Conservation (phyloP, 352 stramenopile genomes). For the Phytophthora pinifolia region DNA sequence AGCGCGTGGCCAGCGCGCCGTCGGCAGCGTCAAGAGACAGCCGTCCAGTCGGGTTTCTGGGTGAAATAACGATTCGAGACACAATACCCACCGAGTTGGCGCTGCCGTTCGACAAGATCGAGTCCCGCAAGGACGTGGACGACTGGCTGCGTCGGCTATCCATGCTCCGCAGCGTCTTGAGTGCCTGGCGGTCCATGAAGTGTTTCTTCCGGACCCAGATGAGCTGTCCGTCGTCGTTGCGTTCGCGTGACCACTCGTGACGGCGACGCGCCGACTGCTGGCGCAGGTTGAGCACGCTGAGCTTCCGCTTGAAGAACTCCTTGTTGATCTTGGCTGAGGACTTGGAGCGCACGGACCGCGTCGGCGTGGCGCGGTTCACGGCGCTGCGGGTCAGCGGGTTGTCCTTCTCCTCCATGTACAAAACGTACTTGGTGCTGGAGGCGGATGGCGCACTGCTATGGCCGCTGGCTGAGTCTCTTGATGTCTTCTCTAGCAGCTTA, state of each 20-base stretch:
- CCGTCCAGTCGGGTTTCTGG: conserved; percentile 69
- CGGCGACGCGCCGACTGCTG: conserved; percentile 84
- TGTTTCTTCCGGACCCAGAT: conserved; percentile 86
- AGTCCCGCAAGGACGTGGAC: conserved; percentile 66
- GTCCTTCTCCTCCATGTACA: conserved; percentile 67
- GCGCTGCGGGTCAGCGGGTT: conserved; percentile 44
- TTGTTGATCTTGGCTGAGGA: conserved; percentile 49
- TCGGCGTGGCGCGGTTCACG: conserved; percentile 17
- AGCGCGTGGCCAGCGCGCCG: conserved; percentile 53
- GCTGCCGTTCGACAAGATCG: conserved; percentile 61
- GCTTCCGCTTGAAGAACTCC: conserved; percentile 74
- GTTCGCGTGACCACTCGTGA: conserved; percentile 81
- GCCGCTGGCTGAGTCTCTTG: conserved; percentile 31
- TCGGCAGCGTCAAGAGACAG: conserved; percentile 76
- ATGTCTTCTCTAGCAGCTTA: conserved; percentile 61
- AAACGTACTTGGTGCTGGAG: conserved; percentile 59
- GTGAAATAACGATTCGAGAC: conserved; percentile 72
- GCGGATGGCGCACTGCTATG: conserved; percentile 41
- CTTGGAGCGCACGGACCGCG: conserved; percentile 20
- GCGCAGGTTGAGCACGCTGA: conserved; percentile 74
- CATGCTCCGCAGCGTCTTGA: conserved; percentile 60
- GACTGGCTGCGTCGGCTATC: conserved; percentile 50
- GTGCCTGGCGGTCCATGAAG: conserved; percentile 65
- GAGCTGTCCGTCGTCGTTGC: conserved; percentile 75
- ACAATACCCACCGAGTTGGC: conserved; percentile 72